Percentiles rank a stretch among this genome's conserved stretches.
phyloP scores from a whole-genome alignment of 2,329 filamentous ascomycete genomes.

The Paecilomyces niveus region DNA sequence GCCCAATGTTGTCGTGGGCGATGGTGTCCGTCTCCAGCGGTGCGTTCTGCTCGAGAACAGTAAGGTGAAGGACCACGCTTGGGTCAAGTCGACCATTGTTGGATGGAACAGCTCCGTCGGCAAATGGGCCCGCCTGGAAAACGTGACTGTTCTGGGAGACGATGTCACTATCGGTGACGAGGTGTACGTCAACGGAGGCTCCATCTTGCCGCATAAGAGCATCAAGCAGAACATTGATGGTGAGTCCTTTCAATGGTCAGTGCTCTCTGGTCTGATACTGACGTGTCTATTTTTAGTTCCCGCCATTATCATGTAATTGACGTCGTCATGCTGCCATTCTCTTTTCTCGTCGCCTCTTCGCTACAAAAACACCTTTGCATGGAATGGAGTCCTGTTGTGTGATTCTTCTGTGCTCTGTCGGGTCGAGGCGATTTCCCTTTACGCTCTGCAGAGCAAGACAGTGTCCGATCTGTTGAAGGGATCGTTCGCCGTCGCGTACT shows the following conservation, averaged over 20 bases:
- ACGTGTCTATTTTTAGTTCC: slow-evolving; percentile 27
- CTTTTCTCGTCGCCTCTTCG: slow-evolving; percentile 1
- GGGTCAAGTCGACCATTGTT: slow-evolving; percentile 97
- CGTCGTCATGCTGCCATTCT: background rate
- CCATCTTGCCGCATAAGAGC: slow-evolving; percentile 93
- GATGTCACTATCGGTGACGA: slow-evolving; percentile 97
- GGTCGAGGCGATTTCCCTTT: slow-evolving; percentile 8
- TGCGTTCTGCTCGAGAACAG: slow-evolving; percentile 82
- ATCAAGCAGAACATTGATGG: slow-evolving; percentile 97
- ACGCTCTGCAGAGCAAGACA: background rate
- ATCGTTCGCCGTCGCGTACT: slow-evolving; percentile 4
- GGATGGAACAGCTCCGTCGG: slow-evolving; percentile 97
- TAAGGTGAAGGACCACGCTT: slow-evolving; percentile 97
- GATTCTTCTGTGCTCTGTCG: slow-evolving; percentile 17
- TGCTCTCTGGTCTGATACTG: slow-evolving; percentile 1
- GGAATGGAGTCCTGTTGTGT: slow-evolving; percentile 30
- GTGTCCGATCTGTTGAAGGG: slow-evolving; percentile 1
- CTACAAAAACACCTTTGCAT: slow-evolving; percentile 23
- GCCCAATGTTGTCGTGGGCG: slow-evolving; percentile 82
- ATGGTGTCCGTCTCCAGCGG: slow-evolving; percentile 88
- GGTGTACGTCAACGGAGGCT: slow-evolving; percentile 96
- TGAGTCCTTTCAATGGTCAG: slow-evolving; percentile 29
- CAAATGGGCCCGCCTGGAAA: slow-evolving; percentile 93
- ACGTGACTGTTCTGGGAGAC: slow-evolving; percentile 95
- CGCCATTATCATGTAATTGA: slow-evolving; percentile 43